Conservation (phyloP, 768 basidiomycete genomes). For the Vishniacozyma victoriae region DNA sequence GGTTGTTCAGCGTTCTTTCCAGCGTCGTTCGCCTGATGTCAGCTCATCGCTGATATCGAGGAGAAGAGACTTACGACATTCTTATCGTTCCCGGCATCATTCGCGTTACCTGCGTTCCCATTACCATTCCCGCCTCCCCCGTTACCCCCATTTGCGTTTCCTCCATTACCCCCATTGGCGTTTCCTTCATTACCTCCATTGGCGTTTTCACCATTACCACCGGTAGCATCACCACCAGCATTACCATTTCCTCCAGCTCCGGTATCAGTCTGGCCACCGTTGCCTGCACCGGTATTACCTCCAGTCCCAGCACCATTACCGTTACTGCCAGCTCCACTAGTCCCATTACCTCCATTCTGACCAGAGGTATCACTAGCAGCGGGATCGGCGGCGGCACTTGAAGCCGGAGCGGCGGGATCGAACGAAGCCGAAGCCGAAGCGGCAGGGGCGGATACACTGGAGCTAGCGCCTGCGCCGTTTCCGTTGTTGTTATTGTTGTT, state of each 20-base stretch:
- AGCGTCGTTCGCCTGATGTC: conserved; percentile 2
- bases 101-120: not conserved
- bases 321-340: conserved; percentile 4
- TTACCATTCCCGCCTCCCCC: not conserved
- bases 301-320: conserved; percentile 13
- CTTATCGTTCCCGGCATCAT: not conserved
- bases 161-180: not conserved
- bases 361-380: too few relatives aligned
- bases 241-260: conserved; percentile 1
- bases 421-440: not conserved
- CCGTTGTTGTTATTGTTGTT: not conserved
- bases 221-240: conserved; percentile 1
- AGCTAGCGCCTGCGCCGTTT: not conserved
- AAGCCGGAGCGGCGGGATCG: not conserved
- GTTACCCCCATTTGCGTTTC: not conserved
- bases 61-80: not conserved
- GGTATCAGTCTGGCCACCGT: conserved; percentile 5
- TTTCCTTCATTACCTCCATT: not conserved
- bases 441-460: not conserved
- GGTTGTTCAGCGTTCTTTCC: conserved; percentile 7
- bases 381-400: too few relatives aligned
- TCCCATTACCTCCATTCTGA: not conserved
- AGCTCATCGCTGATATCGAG: not conserved
- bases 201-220: not conserved
- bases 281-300: conserved; percentile 5